Evolutionary conservation across 1,284 basidiomycete species (phyloP), one percentile per base, ranked within the genome.

Genomic region (Sporisorium iseilematis-ciliati): DNA sequence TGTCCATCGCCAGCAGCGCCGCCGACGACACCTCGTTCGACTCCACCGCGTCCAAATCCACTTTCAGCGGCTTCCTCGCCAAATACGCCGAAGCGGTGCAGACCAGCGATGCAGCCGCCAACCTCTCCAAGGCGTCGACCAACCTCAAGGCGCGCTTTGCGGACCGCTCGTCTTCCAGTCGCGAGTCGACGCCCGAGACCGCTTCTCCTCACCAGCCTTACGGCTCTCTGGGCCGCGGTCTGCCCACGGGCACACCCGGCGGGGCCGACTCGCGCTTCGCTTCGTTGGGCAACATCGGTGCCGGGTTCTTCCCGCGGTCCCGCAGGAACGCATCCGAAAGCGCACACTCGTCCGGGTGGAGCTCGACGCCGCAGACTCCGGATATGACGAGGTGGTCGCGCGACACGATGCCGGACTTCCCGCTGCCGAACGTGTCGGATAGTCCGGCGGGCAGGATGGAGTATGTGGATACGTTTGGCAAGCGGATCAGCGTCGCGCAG

Each of bases 71-170:
- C 31, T 67, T 79, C 14, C 46, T 79, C 42, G 72, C 69, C n/a
- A 66, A 73, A 29, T 81, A 79, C 26, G 75, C 79, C 23, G 79
- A 83, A 31, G 81, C 79, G 3, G 65, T 84, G 16, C 83, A 85
- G 38, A 77, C 72, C 35, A 82, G 80, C 52, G 79, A 85, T 45
- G 77, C 82, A 5, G 82, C 79, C 2, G 83, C 83, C 20, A 81
- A 70, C 38, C 42, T 85, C 7, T 79, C 80, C 45, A 85, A 85
- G 53, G 78, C 77, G 1, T 75, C 80, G 55, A 82, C 83, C 0
- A 84, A 85, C 50, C 65, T 79, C 25, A 80, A 82, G 63, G 75
- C 67, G 8, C 69, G 66, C n/a, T 81, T 78, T 51, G 65, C 60
- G 7, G 72, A 75, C 40, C 65, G 65, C 5, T 20, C n/a, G n/a